Percentiles rank a stretch among this genome's conserved stretches.
Evolutionary conservation across 371 early-diverging fungal genomes (phyloP).

Genomic region (Chytridium lagenaria): DNA sequence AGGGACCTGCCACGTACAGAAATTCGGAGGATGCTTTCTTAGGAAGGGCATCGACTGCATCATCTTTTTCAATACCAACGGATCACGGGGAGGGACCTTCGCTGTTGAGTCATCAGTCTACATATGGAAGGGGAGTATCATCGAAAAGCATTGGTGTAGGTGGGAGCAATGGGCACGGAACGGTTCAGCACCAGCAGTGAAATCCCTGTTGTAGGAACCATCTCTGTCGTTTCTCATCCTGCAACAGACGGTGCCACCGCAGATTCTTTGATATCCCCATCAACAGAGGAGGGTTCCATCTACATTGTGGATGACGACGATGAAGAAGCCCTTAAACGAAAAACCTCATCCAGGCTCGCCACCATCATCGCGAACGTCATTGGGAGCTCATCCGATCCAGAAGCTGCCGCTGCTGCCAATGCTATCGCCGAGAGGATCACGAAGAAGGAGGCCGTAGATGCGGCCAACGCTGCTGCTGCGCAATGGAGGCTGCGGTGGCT

Average conservation of each 20-base stretch:
- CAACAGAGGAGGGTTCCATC: no score
- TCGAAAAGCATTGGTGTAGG: not conserved
- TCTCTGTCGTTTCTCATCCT: not conserved
- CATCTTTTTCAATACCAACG: not conserved
- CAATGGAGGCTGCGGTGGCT: not conserved
- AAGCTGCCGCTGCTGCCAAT: constrained; percentile 2
- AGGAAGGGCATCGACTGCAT: not conserved
- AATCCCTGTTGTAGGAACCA: constrained; percentile 2
- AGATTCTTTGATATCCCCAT: no score
- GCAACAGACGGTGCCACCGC: no score
- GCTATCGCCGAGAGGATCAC: not conserved
- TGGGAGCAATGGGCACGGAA: no score
- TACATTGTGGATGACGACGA: no score
- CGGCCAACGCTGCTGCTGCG: not conserved
- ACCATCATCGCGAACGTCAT: not conserved
- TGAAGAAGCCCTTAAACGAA: not conserved
- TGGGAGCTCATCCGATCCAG: no score
- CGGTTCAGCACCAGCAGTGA: no score
- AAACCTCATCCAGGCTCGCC: not conserved
- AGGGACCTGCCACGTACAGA: not conserved
- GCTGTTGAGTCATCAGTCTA: not conserved
- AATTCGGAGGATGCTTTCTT: not conserved
- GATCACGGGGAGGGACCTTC: constrained; percentile 1
- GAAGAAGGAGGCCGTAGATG: not conserved
- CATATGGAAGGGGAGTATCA: not conserved